Evolutionary conservation across 2,329 filamentous ascomycete species (phyloP), one percentile per base, ranked within the genome.

Genomic region (Colletotrichum sp.): DNA sequence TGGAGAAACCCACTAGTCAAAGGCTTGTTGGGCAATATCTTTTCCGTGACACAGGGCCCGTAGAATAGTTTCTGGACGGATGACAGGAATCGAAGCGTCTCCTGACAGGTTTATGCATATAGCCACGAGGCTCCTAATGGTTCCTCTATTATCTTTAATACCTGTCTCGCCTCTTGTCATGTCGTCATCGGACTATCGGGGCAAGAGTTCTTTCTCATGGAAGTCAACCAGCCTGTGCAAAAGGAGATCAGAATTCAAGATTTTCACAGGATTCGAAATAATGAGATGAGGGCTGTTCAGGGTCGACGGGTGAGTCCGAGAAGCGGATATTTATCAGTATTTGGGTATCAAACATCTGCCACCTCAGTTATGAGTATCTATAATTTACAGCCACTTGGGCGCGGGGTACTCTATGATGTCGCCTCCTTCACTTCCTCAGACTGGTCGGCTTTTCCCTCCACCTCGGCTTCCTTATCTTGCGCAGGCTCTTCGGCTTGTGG

Each of bases 1-100:
- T 85, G 84, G 85, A 81, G 85, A 71, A 87, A 86, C 52, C 78
- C 80, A 5, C 79, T 78, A 26, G 86, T 87, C 73, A 81, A 81
- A 52, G 80, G 71, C 15, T 81, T 83, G 79, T 76, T 87, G 62
- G 83, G 84, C n/a, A 79, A 78, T n/a, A 85, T 88, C 83, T 84
- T 84, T 77, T 78, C 84, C 28, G 79, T 83, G 26, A 86, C 84
- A 8, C 85, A 86, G 77, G 79, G 80, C 18, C 86, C 84, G 10
- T 84, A 79, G 74, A 66, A 59, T 13, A 36, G 64, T 44, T 49
- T 15, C 34, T 39, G 28, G 28, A n/a, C 26, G 34, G 13, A 24
- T 36, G 21, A n/a, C 32, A 63, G 18, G 44, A 32, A n/a, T 64
- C 6, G 15, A 59, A 26, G 55, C 55, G 13, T 59, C 24, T 59